phyloP scores from a whole-genome alignment of 768 basidiomycete species.

The Naganishia kalamii region DNA sequence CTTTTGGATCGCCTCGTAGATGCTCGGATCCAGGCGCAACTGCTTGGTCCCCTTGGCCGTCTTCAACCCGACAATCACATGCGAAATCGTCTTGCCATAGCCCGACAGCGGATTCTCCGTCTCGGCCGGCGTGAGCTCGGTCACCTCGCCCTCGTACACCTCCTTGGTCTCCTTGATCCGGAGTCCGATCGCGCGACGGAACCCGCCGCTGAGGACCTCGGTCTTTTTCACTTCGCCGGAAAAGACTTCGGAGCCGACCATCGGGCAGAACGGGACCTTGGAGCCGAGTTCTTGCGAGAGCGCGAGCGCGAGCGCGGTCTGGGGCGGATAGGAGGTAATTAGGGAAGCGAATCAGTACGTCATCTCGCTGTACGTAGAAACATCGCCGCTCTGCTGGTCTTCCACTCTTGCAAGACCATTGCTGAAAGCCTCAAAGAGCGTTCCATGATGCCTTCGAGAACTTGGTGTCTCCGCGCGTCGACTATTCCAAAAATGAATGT shows the following conservation, averaged over 20 bases:
- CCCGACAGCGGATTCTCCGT: constrained; percentile 94
- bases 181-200: constrained; percentile 92
- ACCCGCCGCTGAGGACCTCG: constrained; percentile 89
- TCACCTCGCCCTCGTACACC: constrained; percentile 97
- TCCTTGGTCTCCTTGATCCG: constrained; percentile 99
- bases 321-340: not conserved
- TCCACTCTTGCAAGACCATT: too few species aligned
- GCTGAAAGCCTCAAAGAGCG: too few species aligned
- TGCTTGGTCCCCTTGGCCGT: constrained; percentile 92
- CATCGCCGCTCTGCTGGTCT: too few species aligned
- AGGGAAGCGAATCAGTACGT: too few species aligned
- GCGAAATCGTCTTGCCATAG: constrained; percentile 98
- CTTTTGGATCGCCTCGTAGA: constrained; percentile 95
- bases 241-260: constrained; percentile 97
- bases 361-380: too few species aligned
- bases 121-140: constrained; percentile 91
- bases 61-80: constrained; percentile 92
- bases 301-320: constrained; percentile 88
- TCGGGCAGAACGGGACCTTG: constrained; percentile 96
- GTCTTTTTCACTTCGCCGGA: constrained; percentile 98
- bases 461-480: too few species aligned
- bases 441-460: too few species aligned
- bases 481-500: too few species aligned
- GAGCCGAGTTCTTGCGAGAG: constrained; percentile 87
- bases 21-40: constrained; percentile 82